Evolutionary conservation across 306 rosid genomes (phyloP).

Genomic region (Glycine soja): DNA sequence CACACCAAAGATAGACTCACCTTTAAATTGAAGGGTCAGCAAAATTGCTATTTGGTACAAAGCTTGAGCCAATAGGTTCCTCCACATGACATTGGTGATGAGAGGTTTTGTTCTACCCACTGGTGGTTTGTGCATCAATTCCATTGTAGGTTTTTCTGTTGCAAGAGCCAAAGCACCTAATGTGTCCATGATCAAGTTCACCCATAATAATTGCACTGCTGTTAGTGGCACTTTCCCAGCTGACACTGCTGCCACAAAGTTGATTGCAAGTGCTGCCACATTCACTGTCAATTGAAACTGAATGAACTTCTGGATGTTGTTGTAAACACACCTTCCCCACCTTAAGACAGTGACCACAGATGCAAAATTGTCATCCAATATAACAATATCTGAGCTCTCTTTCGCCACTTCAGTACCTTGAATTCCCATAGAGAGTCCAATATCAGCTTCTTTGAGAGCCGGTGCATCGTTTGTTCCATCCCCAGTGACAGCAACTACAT

Average conservation of each 20-base stretch:
- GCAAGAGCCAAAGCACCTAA: slow-evolving; percentile 53
- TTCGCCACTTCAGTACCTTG: slow-evolving; percentile 56
- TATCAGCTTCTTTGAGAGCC: slow-evolving; percentile 54
- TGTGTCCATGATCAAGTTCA: slow-evolving; percentile 54
- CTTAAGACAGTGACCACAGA: slow-evolving; percentile 48
- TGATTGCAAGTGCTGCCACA: slow-evolving; percentile 51
- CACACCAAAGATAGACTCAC: slow-evolving; percentile 49
- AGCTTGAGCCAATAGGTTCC: slow-evolving; percentile 50
- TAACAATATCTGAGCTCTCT: slow-evolving; percentile 54
- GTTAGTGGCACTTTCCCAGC: slow-evolving; percentile 52
- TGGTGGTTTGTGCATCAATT: slow-evolving; percentile 46
- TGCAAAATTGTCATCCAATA: slow-evolving; percentile 49
- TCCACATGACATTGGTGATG: slow-evolving; percentile 52
- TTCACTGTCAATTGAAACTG: slow-evolving; percentile 52
- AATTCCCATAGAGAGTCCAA: slow-evolving; percentile 54
- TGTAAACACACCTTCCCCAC: slow-evolving; percentile 55
- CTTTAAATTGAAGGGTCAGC: slow-evolving; percentile 48
- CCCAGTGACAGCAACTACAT: slow-evolving; percentile 53
- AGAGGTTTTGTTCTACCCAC: slow-evolving; percentile 50
- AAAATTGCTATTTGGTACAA: slow-evolving; percentile 45
- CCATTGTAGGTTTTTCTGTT: slow-evolving; percentile 48
- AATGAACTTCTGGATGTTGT: slow-evolving; percentile 51
- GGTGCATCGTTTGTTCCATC: slow-evolving; percentile 55
- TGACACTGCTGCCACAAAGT: slow-evolving; percentile 50
- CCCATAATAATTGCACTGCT: slow-evolving; percentile 51